Base-by-base conservation (phyloP, 2,329 filamentous ascomycete genomes). In the Neofusicoccum laricinum region DNA sequence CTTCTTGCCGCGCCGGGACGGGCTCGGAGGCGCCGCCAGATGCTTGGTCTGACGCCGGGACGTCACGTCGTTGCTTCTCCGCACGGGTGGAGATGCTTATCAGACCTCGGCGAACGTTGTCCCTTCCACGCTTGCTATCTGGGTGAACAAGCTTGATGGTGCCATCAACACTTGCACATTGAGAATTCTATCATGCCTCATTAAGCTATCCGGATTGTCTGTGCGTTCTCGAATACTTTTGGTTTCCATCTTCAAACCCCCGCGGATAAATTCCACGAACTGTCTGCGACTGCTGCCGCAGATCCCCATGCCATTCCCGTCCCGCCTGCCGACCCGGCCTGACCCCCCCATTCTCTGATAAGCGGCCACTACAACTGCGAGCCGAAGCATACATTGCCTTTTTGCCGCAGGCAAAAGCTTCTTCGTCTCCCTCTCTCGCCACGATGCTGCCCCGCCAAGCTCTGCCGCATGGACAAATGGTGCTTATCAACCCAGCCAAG, bases 341-440 rank as follows among this genome's bases (percentile, higher is more conserved):
- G n/a, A n/a, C 19, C 21, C 25, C 55, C 55, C 55, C 55, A 59
- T 59, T 36, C 55, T 59, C 15, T 41, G 55, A 59, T 59, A 59
- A 59, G 40, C 41, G 55, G 55, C 25, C 21, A 38, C n/a, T 36
- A 36, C 55, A 59, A 36, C 25, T 36, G n/a, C 55, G 30, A 46
- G 55, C 55, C 55, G 55, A 59, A n/a, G 30, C n/a, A 15, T 58
- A 41, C 49, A 36, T 36, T 32, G 3, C 25, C 25, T 32, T 45
- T 21, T 32, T 30, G 25, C 36, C 36, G 51, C 51, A 55, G 51
- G 6, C n/a, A 48, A 25, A 40, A 19, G 36, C 32, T 58, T 40
- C 25, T 30, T 6, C 25, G 25, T 30, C 25, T 30, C 25, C 25
- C 38, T 17, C 4, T 58, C 53, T 58, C 53, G 53, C 53, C 53